phyloP scores from a whole-genome alignment of 345 rosid species.

The Eucalyptus cloeziana region DNA sequence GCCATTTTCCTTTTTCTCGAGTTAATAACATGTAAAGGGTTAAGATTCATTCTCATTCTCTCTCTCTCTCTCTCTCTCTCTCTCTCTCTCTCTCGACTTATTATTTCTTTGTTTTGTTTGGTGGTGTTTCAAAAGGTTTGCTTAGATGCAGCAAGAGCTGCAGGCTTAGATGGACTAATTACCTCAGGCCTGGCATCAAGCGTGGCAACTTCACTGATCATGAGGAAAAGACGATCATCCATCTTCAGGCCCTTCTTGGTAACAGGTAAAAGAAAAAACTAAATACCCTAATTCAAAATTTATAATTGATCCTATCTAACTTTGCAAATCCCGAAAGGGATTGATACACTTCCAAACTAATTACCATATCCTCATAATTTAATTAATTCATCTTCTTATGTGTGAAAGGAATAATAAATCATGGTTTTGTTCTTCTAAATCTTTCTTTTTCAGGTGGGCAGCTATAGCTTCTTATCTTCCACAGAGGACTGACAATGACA shows the following conservation, averaged over 20 bases:
- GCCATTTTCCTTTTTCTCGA: background rate
- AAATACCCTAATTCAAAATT: background rate
- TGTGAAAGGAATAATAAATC: background rate
- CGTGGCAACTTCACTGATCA: conserved; percentile 81
- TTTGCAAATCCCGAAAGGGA: background rate
- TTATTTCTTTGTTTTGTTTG: background rate
- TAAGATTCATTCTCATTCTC: background rate
- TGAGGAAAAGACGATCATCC: conserved; percentile 92
- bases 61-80: background rate
- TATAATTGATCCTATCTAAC: background rate
- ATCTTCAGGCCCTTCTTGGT: conserved; percentile 96
- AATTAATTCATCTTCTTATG: background rate
- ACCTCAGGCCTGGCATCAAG: conserved; percentile 88
- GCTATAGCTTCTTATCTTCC: conserved; percentile 98
- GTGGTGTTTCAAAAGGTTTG: conserved; percentile 43
- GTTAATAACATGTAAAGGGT: background rate
- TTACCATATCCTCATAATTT: background rate
- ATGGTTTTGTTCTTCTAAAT: background rate
- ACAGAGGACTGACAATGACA: conserved; percentile 91
- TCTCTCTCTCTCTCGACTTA: background rate
- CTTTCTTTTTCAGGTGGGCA: conserved; percentile 64
- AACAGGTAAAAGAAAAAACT: conserved; percentile 41
- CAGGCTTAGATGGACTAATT: conserved; percentile 97
- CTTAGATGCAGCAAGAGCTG: conserved; percentile 98
- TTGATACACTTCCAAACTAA: background rate